A percentile compares a stretch with the other conserved stretches of the same genome.
phyloP scores from a whole-genome alignment of 176 grass and related monocot species.

The Olyra latifolia region DNA sequence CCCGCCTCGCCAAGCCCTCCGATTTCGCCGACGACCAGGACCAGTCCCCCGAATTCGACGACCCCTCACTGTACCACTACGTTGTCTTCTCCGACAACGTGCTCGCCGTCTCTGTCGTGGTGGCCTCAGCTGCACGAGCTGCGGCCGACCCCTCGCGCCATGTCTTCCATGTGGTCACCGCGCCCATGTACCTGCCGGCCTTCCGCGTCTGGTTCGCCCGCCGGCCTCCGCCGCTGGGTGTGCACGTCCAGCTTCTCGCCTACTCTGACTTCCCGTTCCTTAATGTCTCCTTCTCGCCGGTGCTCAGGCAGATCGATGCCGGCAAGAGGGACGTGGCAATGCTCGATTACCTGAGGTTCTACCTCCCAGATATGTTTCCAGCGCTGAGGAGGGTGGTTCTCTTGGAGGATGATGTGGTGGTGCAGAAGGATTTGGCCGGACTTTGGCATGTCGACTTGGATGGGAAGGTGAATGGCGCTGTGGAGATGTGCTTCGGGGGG shows the following conservation, averaged over 20 bases:
- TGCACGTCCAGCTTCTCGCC: constrained; percentile 75
- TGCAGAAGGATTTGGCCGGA: constrained; percentile 73
- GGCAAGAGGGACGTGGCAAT: constrained; percentile 66
- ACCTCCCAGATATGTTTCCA: constrained; percentile 89
- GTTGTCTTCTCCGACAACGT: constrained; percentile 89
- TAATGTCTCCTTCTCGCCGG: constrained; percentile 75
- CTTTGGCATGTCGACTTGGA: constrained; percentile 81
- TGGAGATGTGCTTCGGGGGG: constrained; percentile 87
- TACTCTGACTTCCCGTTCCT: constrained; percentile 71
- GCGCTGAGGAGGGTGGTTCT: constrained; percentile 63
- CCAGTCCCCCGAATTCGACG: constrained; percentile 35
- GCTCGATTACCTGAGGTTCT: constrained; percentile 84
- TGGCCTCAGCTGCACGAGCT: constrained; percentile 69
- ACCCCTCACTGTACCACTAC: constrained; percentile 80
- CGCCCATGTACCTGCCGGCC: constrained; percentile 86
- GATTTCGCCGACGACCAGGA: constrained; percentile 48
- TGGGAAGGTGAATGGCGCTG: constrained; percentile 88
- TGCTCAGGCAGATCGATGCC: constrained; percentile 70
- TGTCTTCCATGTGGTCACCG: constrained; percentile 94
- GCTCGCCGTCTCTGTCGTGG: constrained; percentile 77
- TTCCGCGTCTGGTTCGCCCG: constrained; percentile 73
- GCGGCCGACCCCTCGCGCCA: constrained; percentile 65
- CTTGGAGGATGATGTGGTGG: constrained; percentile 94
- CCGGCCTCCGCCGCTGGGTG: constrained; percentile 61
- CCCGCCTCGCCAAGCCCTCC: constrained; percentile 59